Evolutionary conservation across 83 land plant species (phyloP).

Genomic region (Diphasiastrum complanatum): DNA sequence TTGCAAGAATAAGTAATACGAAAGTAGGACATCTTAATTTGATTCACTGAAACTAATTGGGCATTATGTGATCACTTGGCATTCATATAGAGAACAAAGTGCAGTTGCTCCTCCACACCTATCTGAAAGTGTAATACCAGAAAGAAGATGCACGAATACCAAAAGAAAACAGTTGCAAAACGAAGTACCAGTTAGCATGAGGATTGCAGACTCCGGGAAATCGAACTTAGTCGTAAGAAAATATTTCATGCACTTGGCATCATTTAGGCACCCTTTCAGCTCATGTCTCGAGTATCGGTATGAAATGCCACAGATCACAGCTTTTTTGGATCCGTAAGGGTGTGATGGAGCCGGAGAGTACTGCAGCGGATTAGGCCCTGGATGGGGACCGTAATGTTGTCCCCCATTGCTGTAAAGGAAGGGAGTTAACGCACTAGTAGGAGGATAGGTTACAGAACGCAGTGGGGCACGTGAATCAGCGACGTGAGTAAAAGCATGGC

Average conservation of each 20-base stretch:
- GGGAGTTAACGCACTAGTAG: not conserved
- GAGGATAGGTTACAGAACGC: conserved; percentile 16
- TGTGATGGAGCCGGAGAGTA: conserved; percentile 42
- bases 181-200: conserved; percentile 73
- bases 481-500: conserved; percentile 47
- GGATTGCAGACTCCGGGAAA: conserved; percentile 69
- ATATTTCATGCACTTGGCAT: conserved; percentile 82
- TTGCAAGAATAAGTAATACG: no score
- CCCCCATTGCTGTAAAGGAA: conserved; percentile 7
- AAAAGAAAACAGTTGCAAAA: not conserved
- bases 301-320: conserved; percentile 69
- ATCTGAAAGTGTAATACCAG: not conserved
- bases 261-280: conserved; percentile 82
- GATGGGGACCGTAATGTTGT: not conserved
- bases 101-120: no score
- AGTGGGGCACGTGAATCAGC: conserved; percentile 40
- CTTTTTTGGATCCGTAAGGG: conserved; percentile 62
- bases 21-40: no score
- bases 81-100: no score
- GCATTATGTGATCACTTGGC: no score
- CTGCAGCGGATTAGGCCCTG: conserved; percentile 24
- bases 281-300: conserved; percentile 57
- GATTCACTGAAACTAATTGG: no score
- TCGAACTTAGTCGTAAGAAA: conserved; percentile 52
- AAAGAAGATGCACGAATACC: not conserved